phyloP scores from a whole-genome alignment of 352 stramenopile species.

The Phytophthora agathidicida region DNA sequence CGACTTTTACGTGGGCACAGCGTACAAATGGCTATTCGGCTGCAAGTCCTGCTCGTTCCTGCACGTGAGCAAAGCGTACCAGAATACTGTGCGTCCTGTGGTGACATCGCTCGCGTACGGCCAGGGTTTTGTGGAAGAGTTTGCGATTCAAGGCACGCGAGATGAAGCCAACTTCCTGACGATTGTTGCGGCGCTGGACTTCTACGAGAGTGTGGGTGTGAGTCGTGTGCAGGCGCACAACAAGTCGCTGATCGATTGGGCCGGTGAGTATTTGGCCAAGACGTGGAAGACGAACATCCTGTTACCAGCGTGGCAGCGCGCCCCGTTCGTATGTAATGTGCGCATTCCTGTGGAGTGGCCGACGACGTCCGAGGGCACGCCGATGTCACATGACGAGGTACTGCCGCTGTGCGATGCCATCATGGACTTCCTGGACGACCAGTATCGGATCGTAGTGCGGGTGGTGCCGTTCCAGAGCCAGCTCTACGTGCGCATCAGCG shows the following conservation, averaged over 20 bases:
- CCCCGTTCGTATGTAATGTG: conserved; percentile 84
- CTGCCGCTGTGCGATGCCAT: conserved; percentile 72
- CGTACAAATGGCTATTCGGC: conserved; percentile 88
- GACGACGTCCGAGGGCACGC: conserved; percentile 40
- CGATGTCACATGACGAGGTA: conserved; percentile 67
- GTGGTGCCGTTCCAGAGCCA: conserved; percentile 70
- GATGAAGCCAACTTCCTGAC: conserved; percentile 87
- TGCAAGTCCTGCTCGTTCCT: conserved; percentile 89
- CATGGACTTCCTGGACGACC: conserved; percentile 82
- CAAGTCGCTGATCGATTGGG: conserved; percentile 86
- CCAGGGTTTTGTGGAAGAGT: conserved; percentile 85
- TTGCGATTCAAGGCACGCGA: conserved; percentile 81
- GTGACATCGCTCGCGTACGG: conserved; percentile 85
- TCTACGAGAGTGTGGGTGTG: conserved; percentile 83
- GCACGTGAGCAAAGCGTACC: conserved; percentile 83
- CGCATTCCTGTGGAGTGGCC: conserved; percentile 77
- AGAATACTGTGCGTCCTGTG: conserved; percentile 75
- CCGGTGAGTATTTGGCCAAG: conserved; percentile 68
- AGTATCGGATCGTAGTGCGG: conserved; percentile 73
- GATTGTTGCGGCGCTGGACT: conserved; percentile 81
- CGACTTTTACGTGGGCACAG: conserved; percentile 87
- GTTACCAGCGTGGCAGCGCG: conserved; percentile 79
- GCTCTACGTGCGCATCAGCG: conserved; percentile 82
- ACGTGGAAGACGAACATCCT: conserved; percentile 78
- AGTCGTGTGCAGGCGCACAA: conserved; percentile 82